Evolutionary conservation across 1,284 basidiomycete genomes (phyloP).

Genomic region (Hypsizygus ulmarius): DNA sequence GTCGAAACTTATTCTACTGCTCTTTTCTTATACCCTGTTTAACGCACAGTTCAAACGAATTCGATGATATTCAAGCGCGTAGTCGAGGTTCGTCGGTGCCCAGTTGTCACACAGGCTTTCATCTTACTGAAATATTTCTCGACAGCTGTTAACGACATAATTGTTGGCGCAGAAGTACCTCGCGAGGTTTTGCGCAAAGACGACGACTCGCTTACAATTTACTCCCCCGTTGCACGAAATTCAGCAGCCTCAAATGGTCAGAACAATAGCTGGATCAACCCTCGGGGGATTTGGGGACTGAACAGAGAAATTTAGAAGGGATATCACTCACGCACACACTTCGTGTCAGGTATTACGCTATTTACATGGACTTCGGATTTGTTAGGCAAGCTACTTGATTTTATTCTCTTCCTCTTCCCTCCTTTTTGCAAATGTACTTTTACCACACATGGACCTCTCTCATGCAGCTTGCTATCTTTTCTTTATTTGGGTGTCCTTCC

Average conservation of each 20-base stretch:
- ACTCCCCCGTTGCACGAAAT: constrained; percentile 1
- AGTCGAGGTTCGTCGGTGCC: constrained; percentile 6
- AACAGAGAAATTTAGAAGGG: neutral
- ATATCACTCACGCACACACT: neutral
- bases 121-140: neutral
- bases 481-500: too few relatives aligned
- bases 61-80: constrained; percentile 8
- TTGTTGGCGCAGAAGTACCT: constrained; percentile 13
- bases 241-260: neutral
- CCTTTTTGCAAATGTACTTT: too few relatives aligned
- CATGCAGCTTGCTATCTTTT: too few relatives aligned
- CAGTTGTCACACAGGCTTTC: neutral
- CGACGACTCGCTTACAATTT: constrained; percentile 6
- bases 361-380: too few relatives aligned
- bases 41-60: constrained; percentile 11
- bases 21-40: neutral
- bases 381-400: too few relatives aligned
- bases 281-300: constrained; percentile 11
- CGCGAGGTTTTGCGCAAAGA: neutral
- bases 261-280: constrained; percentile 15
- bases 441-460: too few relatives aligned
- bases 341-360: too few relatives aligned
- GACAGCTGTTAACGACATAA: constrained; percentile 10
- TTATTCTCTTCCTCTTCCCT: too few relatives aligned
- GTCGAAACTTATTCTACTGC: neutral